Base-by-base conservation (phyloP, 352 stramenopile genomes). In the Blastocystis sp. region DNA sequence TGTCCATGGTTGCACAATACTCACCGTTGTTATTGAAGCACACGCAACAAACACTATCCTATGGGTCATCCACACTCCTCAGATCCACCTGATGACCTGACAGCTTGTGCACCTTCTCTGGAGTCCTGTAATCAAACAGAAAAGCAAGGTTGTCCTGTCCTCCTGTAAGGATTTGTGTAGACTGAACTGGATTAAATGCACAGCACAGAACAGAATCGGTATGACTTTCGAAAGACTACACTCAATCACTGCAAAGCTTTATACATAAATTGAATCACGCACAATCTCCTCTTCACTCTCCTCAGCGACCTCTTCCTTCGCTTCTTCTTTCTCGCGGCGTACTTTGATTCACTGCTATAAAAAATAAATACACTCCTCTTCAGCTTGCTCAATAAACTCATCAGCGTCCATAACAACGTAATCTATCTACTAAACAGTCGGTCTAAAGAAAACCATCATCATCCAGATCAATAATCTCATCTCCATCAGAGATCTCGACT, bases 81-180 rank as follows among this genome's bases (percentile, higher is more conserved):
- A 73, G 23, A 37, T 9, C 20, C n/a, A 68, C 59, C 1, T 43
- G 43, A 55, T 84, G 73, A 26, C 73, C 73, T 6, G 15, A 29
- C 0, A 84, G 56, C 56, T 84, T 55, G 34, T 43, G 37, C 11
- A 68, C 34, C 45, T 84, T 37, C 23, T 84, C 73, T 0, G 73
- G 73, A 20, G 64, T 41, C 29, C 68, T 68, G n/a, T 56, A 59
- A 37, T 84, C 47, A 29, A 84, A 84, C 18, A 84, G 73, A 13
- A 84, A 84, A 29, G 73, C 73, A 23, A 20, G 73, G n/a, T 84
- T 84, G 23, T 84, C 73, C 39, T 84, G 73, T n/a, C 73, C 73
- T 29, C 73, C 73, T 3, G 73, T 68, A 15, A 84, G 26, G 18
- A 84, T 43, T 64, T 84, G 73, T 18, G 34, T 61, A 23, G 50